phyloP scores from a whole-genome alignment of 1,284 basidiomycete genomes.

The Erythrobasidium hasegawianum region DNA sequence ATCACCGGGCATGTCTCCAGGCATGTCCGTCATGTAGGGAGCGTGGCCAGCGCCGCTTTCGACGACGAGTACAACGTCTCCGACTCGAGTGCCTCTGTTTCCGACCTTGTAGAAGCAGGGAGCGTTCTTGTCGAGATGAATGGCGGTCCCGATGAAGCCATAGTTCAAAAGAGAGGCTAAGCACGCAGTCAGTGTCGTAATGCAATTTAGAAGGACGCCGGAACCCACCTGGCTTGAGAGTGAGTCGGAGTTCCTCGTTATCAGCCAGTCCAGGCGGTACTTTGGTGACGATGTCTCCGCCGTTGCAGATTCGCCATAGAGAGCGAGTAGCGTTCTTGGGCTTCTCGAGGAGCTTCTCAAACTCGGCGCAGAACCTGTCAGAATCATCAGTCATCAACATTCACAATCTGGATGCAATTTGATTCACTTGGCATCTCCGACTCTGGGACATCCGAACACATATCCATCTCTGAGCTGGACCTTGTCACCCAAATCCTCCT shows the following conservation, averaged over 20 bases:
- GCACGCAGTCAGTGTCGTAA: neutral
- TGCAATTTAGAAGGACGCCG: neutral
- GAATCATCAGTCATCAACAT: neutral
- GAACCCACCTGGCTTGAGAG: neutral
- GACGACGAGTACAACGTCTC: neutral
- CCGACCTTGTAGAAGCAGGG: neutral
- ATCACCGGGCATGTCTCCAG: neutral
- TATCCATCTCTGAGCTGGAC: constrained; percentile 35
- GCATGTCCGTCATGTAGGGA: neutral
- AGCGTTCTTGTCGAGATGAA: neutral
- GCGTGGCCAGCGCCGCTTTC: neutral
- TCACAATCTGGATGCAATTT: neutral
- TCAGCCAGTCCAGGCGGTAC: constrained; percentile 2
- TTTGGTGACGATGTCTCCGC: neutral
- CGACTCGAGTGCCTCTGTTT: neutral
- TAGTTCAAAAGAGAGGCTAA: neutral
- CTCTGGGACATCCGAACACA: constrained; percentile 20
- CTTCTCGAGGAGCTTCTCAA: constrained; percentile 1
- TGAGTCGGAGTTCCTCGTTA: neutral
- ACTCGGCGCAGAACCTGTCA: neutral
- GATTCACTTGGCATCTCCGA: neutral
- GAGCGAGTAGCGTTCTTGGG: neutral
- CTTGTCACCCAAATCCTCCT: constrained; percentile 34
- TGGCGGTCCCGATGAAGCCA: neutral
- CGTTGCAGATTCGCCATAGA: neutral